Percentiles rank a stretch among this genome's conserved stretches.
These are phyloP conservation scores for Colletotrichum tabaci DNA, from an alignment of 2,329 filamentous ascomycete genomes.

Conservation along the genomic window DNA sequence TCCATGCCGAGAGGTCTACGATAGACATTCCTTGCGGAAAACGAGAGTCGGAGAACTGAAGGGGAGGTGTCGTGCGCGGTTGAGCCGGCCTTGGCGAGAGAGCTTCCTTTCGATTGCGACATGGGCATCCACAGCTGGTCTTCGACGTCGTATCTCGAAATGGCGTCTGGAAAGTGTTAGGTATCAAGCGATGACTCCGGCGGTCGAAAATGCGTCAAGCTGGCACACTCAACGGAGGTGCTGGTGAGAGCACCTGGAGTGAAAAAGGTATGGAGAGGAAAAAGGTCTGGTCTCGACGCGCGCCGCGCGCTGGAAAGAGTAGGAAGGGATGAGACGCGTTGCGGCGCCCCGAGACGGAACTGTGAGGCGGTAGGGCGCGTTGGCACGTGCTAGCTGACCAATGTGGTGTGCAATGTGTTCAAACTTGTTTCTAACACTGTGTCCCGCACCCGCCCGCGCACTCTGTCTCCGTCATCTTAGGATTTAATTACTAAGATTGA, in stretches of 20 bases:
- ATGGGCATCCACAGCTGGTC: conserved; percentile 39
- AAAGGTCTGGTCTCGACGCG: neutral
- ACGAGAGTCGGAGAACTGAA: conserved; percentile 83
- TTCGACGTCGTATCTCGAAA: conserved; percentile 52
- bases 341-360: neutral
- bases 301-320: neutral
- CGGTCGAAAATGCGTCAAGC: neutral
- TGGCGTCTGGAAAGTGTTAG: neutral
- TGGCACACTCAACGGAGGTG: neutral
- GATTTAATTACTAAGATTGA: conserved; percentile 12
- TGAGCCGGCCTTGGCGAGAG: conserved; percentile 59
- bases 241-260: neutral
- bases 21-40: conserved; percentile 78
- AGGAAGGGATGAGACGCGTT: conserved; percentile 11
- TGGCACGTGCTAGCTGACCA: conserved; percentile 47
- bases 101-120: conserved; percentile 53
- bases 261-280: neutral
- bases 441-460: neutral
- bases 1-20: conserved; percentile 57
- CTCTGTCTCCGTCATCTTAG: neutral
- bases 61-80: conserved; percentile 81
- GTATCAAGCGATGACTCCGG: conserved; percentile 17
- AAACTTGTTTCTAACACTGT: neutral
- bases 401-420: neutral
- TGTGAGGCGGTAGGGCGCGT: conserved; percentile 30